Percentiles rank a stretch among this genome's conserved stretches.
phyloP scores from a whole-genome alignment of 768 basidiomycete genomes.

The Suillus spraguei region DNA sequence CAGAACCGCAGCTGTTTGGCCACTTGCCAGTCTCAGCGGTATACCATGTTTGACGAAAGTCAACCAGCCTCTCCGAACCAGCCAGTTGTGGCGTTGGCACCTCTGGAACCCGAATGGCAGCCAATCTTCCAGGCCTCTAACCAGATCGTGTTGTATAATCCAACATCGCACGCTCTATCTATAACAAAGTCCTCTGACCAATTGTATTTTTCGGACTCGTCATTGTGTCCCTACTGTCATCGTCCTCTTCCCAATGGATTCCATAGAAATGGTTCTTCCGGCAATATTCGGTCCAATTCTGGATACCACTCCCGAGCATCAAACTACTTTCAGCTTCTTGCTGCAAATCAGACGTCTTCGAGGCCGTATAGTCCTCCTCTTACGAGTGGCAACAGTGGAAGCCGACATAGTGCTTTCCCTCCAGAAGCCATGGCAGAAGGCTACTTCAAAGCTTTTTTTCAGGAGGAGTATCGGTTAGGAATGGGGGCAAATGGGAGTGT shows the following conservation, averaged over 20 bases:
- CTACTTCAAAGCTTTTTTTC: conserved; percentile 92
- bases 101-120: conserved; percentile 55
- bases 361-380: conserved; percentile 54
- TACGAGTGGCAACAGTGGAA: conserved; percentile 15
- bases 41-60: conserved; percentile 33
- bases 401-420: conserved; percentile 46
- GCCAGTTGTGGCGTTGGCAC: conserved; percentile 31
- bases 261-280: conserved; percentile 26
- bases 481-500: conserved; percentile 97
- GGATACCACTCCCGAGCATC: conserved; percentile 56
- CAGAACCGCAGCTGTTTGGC: not conserved
- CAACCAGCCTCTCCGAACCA: conserved; percentile 33
- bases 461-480: conserved; percentile 84
- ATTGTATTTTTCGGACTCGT: conserved; percentile 27
- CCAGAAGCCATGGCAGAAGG: conserved; percentile 85
- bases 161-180: conserved; percentile 80
- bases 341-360: conserved; percentile 65
- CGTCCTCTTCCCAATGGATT: conserved; percentile 55
- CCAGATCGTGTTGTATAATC: conserved; percentile 87
- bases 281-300: conserved; percentile 39
- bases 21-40: not conserved
- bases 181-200: conserved; percentile 44
- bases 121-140: conserved; percentile 83
- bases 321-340: conserved; percentile 82
- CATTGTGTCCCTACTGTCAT: conserved; percentile 75